These are phyloP conservation scores for Tylopilus vinaceipallidus DNA, from an alignment of 768 basidiomycete genomes.

Conservation along the genomic window DNA sequence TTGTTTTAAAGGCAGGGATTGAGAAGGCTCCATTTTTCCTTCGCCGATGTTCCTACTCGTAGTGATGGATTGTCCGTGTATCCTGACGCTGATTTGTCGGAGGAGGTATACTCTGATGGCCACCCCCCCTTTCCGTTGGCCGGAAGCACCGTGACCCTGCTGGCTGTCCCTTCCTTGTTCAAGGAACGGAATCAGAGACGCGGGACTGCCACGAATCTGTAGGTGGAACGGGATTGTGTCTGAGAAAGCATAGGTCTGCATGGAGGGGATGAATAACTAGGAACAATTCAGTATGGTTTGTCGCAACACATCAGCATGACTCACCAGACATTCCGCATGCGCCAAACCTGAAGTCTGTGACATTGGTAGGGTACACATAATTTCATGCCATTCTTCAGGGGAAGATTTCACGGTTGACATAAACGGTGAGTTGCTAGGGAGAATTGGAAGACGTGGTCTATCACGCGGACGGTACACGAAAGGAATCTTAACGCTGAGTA, in stretches of 20 bases:
- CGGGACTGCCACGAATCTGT: conserved; percentile 49
- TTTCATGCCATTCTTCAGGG: conserved; percentile 68
- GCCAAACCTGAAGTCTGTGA: conserved; percentile 33
- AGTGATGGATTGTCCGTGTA: conserved; percentile 20
- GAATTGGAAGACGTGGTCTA: conserved; percentile 54
- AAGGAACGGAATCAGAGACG: conserved; percentile 48
- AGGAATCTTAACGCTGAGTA: conserved; percentile 44
- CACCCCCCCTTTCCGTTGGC: conserved; percentile 10
- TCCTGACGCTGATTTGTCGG: conserved; percentile 45
- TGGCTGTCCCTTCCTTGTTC: conserved; percentile 13
- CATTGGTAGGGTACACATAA: conserved; percentile 42
- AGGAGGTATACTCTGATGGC: conserved; percentile 50
- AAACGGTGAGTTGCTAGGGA: conserved; percentile 43
- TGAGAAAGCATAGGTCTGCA: conserved; percentile 49
- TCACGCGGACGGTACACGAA: conserved; percentile 53
- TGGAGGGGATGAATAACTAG: conserved; percentile 61
- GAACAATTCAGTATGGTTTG: background rate
- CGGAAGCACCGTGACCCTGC: background rate
- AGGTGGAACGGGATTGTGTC: conserved; percentile 66
- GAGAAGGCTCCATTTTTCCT: conserved; percentile 46
- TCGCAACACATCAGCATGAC: conserved; percentile 16
- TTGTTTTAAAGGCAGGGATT: conserved; percentile 30
- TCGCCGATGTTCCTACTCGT: conserved; percentile 41
- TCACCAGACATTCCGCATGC: conserved; percentile 51
- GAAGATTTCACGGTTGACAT: conserved; percentile 56